These are phyloP conservation scores for Sungouiella blattae DNA, from an alignment of 805 yeast species.

Conservation along the genomic window DNA sequence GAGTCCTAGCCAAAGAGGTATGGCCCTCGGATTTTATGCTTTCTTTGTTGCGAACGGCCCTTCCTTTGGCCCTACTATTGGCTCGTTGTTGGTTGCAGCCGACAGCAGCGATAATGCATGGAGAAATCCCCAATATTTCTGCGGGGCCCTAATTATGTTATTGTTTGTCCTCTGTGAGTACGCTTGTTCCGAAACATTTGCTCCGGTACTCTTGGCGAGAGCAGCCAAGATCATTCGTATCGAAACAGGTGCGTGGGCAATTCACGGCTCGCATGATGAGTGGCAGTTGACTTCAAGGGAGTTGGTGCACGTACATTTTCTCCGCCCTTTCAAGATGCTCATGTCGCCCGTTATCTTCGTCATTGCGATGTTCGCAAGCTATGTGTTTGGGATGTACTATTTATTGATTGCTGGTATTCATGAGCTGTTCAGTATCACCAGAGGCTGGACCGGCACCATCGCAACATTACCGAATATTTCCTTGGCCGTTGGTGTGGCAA, in stretches of 20 bases:
- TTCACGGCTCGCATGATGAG: background rate
- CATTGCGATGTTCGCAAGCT: background rate
- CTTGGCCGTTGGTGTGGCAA: background rate
- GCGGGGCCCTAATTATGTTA: background rate
- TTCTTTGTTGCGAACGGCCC: background rate
- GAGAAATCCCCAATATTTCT: background rate
- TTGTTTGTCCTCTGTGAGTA: background rate
- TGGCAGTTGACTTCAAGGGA: background rate
- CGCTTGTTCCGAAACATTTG: background rate
- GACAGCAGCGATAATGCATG: background rate
- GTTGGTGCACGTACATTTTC: background rate
- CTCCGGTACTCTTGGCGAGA: background rate
- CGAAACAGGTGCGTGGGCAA: background rate
- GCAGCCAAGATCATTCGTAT: background rate
- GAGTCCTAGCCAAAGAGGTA: slow-evolving; percentile 22
- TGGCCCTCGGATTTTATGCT: background rate
- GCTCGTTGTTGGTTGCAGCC: background rate
- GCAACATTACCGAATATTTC: background rate
- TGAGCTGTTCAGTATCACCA: background rate
- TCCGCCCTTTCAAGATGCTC: background rate
- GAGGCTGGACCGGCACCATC: background rate
- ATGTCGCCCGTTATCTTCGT: background rate
- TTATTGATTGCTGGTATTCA: background rate
- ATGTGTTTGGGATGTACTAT: background rate
- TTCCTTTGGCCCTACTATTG: background rate